Conservation (phyloP, 257 asterid species). For the Thymus mandschuricus region DNA sequence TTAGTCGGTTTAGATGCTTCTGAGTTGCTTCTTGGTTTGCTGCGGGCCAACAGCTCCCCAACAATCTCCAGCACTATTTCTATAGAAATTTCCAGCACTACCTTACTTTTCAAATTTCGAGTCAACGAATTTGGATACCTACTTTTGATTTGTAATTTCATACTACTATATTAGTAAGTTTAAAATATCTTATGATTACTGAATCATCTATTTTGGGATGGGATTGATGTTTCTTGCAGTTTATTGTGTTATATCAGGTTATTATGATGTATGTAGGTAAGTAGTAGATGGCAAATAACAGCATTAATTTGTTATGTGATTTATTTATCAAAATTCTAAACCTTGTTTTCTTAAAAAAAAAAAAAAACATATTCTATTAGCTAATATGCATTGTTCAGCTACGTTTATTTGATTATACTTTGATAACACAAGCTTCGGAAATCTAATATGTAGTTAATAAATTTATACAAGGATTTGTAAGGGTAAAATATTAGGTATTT, state of each 20-base stretch:
- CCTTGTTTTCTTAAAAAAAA: neutral
- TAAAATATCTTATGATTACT: too few relatives aligned
- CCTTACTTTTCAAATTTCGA: too few relatives aligned
- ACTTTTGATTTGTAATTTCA: too few relatives aligned
- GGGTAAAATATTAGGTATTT: neutral
- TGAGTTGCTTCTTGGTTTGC: neutral
- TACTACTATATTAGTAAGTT: too few relatives aligned
- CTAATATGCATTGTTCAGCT: neutral
- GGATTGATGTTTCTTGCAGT: conserved; percentile 12
- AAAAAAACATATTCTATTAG: neutral
- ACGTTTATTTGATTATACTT: neutral
- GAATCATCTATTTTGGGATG: neutral
- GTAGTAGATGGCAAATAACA: neutral
- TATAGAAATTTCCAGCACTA: too few relatives aligned
- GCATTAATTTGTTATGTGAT: conserved; percentile 1
- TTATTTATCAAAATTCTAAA: neutral
- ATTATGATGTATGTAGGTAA: neutral
- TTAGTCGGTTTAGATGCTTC: neutral
- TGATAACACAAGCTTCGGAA: conserved; percentile 10
- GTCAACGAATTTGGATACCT: too few relatives aligned
- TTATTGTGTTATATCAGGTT: neutral
- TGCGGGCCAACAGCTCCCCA: neutral
- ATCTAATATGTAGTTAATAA: too few relatives aligned
- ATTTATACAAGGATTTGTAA: neutral
- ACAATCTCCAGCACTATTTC: too few relatives aligned